A percentile compares a stretch with the other conserved stretches of the same genome.
Conservation (phyloP, 2,329 filamentous ascomycete species). For the Clonostachys byssicola region DNA sequence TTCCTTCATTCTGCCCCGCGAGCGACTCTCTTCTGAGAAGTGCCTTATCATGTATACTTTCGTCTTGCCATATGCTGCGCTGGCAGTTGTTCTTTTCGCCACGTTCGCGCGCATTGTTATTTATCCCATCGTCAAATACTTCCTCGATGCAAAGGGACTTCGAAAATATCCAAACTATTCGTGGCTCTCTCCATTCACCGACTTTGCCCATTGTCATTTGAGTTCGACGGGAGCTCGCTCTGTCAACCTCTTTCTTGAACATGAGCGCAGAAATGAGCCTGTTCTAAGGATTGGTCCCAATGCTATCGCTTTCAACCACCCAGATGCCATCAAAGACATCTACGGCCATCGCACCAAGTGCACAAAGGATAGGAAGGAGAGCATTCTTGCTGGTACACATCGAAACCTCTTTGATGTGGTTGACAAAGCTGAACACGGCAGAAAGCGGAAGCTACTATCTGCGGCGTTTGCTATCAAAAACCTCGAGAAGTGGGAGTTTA, state of each 20-base stretch:
- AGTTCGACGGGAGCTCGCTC: background rate
- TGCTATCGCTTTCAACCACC: constrained; percentile 30
- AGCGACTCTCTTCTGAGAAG: background rate
- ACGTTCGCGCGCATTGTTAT: background rate
- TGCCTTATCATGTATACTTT: background rate
- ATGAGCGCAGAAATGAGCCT: background rate
- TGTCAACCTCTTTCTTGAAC: background rate
- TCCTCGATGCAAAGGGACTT: background rate
- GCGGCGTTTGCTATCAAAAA: background rate
- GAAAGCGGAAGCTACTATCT: background rate
- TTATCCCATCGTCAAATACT: background rate
- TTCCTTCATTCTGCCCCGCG: background rate
- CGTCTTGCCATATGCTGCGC: background rate
- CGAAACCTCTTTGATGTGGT: background rate
- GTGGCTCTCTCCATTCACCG: background rate
- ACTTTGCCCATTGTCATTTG: background rate
- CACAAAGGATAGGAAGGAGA: background rate
- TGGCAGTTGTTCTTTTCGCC: background rate
- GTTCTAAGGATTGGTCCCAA: constrained; percentile 27
- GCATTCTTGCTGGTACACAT: background rate
- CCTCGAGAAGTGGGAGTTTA: constrained; percentile 1
- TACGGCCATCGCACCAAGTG: constrained; percentile 22
- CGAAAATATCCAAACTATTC: background rate
- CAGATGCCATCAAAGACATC: constrained; percentile 40
- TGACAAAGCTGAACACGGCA: background rate